Base-by-base conservation (phyloP, 1,284 basidiomycete genomes). In the Pholiota adiposa region DNA sequence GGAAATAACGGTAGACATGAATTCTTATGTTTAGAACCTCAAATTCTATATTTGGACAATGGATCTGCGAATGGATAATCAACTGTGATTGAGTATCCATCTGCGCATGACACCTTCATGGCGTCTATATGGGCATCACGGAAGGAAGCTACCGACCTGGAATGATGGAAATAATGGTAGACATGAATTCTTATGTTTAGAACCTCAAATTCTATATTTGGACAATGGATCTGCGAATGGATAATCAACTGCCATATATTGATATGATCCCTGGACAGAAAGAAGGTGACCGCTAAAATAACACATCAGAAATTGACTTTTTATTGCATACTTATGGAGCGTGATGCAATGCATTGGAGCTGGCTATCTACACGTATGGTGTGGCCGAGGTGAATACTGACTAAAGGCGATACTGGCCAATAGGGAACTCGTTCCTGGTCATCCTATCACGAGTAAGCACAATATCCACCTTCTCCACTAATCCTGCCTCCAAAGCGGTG, bases 401-500 rank as follows among this genome's bases (percentile, higher is more conserved):
- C 29, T 31, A 31, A 31, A 31, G 6, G 16, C 36, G 14, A 12
- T 38, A 38, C 14, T 4, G 5, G 14, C 16, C 16, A n/a, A n/a
- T 38, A 12, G 36, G 36, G 36, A 38, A 38, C 3, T 48, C 33
- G 3, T 8, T n/a, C 11, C 44, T 14, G 7, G 29, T 38, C 33
- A 56, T 23, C 9, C 7, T 21, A 2, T 14, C 27, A 1, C 57
- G 40, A 2, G 18, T 53, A 12, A 53, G n/a, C 9, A 48, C 41
- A 11, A 53, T 7, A 8, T 46, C 18, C 6, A 58, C 57, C 19
- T 21, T 41, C 21, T 58, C 57, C 4, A 58, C 51, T 7, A 36
- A 21, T 14, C 57, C 57, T n/a, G 43, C 27, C 6, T 52, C 41
- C n/a, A 58, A 36, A 2, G 50, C 29, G 1, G 27, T 9, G 21